Evolutionary conservation across 1,284 basidiomycete species (phyloP).

Genomic region (Malassezia globosa): DNA sequence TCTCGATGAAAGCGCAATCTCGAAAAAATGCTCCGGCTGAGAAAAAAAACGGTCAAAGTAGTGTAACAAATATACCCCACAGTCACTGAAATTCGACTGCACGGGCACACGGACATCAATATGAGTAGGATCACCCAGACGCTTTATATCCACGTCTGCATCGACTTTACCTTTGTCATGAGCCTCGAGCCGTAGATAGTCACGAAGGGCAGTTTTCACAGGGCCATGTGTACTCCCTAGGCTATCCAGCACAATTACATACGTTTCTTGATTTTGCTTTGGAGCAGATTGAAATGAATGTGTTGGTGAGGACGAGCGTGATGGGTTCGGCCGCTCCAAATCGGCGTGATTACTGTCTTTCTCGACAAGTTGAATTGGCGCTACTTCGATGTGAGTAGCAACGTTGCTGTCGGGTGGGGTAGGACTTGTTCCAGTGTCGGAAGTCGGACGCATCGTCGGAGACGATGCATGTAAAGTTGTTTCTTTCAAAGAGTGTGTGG

Average conservation of each 20-base stretch:
- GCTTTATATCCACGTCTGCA: slow-evolving; percentile 4
- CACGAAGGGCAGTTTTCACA: slow-evolving; percentile 56
- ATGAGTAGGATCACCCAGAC: slow-evolving; percentile 16
- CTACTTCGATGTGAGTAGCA: not conserved
- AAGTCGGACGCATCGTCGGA: not conserved
- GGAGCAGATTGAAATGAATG: not conserved
- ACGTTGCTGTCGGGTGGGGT: not conserved
- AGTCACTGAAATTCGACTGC: slow-evolving; percentile 75
- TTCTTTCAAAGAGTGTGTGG: too few species aligned
- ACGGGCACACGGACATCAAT: slow-evolving; percentile 50
- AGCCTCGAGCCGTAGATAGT: slow-evolving; percentile 69
- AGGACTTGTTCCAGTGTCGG: not conserved
- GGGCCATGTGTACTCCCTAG: slow-evolving; percentile 60
- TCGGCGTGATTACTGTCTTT: not conserved
- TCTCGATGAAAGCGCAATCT: slow-evolving; percentile 7
- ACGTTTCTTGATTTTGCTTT: slow-evolving; percentile 17
- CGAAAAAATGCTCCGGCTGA: slow-evolving; percentile 24
- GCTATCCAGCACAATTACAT: slow-evolving; percentile 59
- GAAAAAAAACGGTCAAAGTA: slow-evolving; percentile 40
- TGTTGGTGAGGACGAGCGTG: not conserved
- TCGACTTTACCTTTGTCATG: slow-evolving; percentile 58
- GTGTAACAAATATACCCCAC: slow-evolving; percentile 53
- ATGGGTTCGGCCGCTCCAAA: slow-evolving; percentile 2
- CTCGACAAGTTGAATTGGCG: not conserved
- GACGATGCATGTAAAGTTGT: not conserved